These are phyloP conservation scores for Suillus variegatus DNA, from an alignment of 768 basidiomycete species.

Conservation along the genomic window DNA sequence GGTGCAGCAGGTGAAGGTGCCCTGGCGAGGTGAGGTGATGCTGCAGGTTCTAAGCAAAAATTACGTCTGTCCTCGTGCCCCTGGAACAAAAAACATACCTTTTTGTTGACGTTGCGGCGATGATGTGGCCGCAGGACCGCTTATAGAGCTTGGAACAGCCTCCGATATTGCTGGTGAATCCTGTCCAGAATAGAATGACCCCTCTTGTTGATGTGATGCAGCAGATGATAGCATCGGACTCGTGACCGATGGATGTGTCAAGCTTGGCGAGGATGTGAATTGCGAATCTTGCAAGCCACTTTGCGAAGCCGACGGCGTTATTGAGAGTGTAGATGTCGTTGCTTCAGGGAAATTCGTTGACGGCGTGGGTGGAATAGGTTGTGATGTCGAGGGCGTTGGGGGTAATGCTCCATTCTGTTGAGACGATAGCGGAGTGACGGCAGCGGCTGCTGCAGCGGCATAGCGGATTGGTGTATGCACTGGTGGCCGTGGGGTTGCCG, in stretches of 20 bases:
- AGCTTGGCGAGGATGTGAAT: slow-evolving; percentile 69
- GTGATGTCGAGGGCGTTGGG: slow-evolving; percentile 42
- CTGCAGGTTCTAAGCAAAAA: slow-evolving; percentile 40
- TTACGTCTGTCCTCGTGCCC: slow-evolving; percentile 23
- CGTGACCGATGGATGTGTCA: slow-evolving; percentile 82
- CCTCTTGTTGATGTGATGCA: slow-evolving; percentile 60
- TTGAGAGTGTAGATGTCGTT: slow-evolving; percentile 40
- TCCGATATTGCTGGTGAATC: slow-evolving; percentile 78
- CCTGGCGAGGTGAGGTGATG: slow-evolving; percentile 45
- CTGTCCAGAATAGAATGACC: slow-evolving; percentile 70
- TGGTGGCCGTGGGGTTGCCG: slow-evolving; percentile 52
- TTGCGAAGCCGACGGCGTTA: slow-evolving; percentile 37
- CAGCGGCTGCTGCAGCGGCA: slow-evolving; percentile 81
- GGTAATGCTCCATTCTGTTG: slow-evolving; percentile 35
- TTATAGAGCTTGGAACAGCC: slow-evolving; percentile 45
- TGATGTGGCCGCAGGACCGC: slow-evolving; percentile 54
- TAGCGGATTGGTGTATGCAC: slow-evolving; percentile 83
- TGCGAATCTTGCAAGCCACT: slow-evolving; percentile 36
- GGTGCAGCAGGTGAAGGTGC: slow-evolving; percentile 42
- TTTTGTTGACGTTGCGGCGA: slow-evolving; percentile 61
- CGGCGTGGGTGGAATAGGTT: slow-evolving; percentile 36
- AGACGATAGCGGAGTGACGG: slow-evolving; percentile 28
- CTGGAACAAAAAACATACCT: slow-evolving; percentile 40
- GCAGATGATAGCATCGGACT: slow-evolving; percentile 83
- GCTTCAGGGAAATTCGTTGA: slow-evolving; percentile 36